Conservation (phyloP, 768 basidiomycete genomes). For the Mycena floridula region DNA sequence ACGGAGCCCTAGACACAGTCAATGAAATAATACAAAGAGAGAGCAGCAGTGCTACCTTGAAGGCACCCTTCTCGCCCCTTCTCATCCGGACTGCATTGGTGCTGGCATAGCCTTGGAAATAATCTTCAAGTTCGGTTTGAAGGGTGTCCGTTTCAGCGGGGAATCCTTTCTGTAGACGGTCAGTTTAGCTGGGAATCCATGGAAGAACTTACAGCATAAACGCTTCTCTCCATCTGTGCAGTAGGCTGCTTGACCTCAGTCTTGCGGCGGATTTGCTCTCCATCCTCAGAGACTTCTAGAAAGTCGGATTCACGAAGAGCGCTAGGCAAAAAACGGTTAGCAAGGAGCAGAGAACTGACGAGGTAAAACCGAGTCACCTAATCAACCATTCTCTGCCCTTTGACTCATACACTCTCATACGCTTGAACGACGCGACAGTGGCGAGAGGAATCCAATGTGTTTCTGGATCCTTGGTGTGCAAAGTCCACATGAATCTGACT, state of each 20-base stretch:
- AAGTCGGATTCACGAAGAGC: conserved; percentile 49
- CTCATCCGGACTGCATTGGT: conserved; percentile 87
- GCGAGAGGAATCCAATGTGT: conserved; percentile 91
- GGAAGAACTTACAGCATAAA: conserved; percentile 72
- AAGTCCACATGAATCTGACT: conserved; percentile 89
- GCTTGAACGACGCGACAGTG: conserved; percentile 89
- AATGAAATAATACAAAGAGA: background rate
- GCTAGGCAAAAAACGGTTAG: no score
- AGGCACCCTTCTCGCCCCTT: conserved; percentile 73
- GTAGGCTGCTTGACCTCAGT: conserved; percentile 76
- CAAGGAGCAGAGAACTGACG: no score
- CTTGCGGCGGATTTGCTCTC: conserved; percentile 65
- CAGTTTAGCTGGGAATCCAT: background rate
- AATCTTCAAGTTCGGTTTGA: conserved; percentile 72
- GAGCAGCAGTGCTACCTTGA: conserved; percentile 60
- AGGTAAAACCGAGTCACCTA: no score
- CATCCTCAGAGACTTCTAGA: conserved; percentile 72
- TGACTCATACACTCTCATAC: conserved; percentile 85
- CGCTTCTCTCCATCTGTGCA: conserved; percentile 74
- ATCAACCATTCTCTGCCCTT: no score
- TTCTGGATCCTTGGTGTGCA: conserved; percentile 72
- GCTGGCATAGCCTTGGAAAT: conserved; percentile 71
- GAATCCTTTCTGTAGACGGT: conserved; percentile 73
- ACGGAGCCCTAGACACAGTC: conserved; percentile 63
- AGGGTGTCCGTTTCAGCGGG: conserved; percentile 56